phyloP scores from a whole-genome alignment of 495 filamentous ascomycete species.

The Aspergillus steynii region DNA sequence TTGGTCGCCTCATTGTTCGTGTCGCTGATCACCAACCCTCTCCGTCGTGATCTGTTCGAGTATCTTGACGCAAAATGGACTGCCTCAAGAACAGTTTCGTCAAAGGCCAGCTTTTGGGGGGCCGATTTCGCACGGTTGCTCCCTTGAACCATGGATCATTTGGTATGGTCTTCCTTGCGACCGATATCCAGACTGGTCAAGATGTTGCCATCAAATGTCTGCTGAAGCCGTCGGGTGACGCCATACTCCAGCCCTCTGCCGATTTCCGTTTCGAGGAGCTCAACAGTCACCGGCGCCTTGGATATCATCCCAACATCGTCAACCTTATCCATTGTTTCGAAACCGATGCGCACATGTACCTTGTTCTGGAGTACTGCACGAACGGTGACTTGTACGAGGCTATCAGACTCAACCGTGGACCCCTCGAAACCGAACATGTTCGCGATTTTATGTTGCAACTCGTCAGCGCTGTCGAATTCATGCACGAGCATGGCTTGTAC shows the following conservation, averaged over 20 bases:
- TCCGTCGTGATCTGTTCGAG: conserved; percentile 16
- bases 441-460: conserved; percentile 96
- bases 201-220: conserved; percentile 93
- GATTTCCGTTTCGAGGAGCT: conserved; percentile 90
- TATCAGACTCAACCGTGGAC: conserved; percentile 83
- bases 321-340: conserved; percentile 90
- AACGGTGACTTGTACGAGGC: conserved; percentile 97
- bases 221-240: conserved; percentile 67
- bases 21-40: conserved; percentile 23
- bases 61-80: conserved; percentile 59
- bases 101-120: conserved; percentile 72
- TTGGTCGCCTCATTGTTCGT: conserved; percentile 32
- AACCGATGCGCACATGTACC: conserved; percentile 82
- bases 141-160: conserved; percentile 98
- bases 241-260: conserved; percentile 49
- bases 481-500: conserved; percentile 88
- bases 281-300: conserved; percentile 74
- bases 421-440: conserved; percentile 92
- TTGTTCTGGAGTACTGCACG: conserved; percentile 94
- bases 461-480: conserved; percentile 83
- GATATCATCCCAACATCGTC: conserved; percentile 86
- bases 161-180: conserved; percentile 94
- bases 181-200: conserved; percentile 69
- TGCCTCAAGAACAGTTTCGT: conserved; percentile 75
- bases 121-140: conserved; percentile 85